phyloP scores from a whole-genome alignment of 2,329 filamentous ascomycete species.

The Chalara sp. region DNA sequence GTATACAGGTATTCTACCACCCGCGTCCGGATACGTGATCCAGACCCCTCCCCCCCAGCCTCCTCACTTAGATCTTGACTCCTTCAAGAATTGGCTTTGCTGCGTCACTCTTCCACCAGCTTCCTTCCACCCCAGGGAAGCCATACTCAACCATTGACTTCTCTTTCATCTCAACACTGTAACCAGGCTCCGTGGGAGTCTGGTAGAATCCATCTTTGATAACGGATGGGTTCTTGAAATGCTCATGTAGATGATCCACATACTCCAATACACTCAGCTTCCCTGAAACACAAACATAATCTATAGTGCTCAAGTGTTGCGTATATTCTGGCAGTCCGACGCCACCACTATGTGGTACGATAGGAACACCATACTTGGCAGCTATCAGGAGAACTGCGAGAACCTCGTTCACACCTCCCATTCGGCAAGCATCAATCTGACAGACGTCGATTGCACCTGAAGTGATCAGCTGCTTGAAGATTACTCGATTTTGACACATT shows the following conservation, averaged over 20 bases:
- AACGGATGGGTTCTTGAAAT: conserved; percentile 75
- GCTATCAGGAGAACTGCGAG: conserved; percentile 85
- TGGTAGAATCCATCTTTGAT: conserved; percentile 84
- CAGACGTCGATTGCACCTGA: conserved; percentile 78
- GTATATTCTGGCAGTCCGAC: conserved; percentile 92
- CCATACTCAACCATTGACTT: conserved; percentile 76
- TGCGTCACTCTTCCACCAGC: conserved; percentile 76
- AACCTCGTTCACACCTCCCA: conserved; percentile 88
- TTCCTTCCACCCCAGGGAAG: conserved; percentile 65
- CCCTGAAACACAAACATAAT: conserved; percentile 81
- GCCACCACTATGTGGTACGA: conserved; percentile 84
- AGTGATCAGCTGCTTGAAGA: conserved; percentile 87
- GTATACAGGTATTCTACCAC: no score
- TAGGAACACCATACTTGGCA: conserved; percentile 62
- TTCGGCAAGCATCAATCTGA: conserved; percentile 83
- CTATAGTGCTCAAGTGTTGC: conserved; percentile 85
- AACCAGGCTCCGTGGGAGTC: conserved; percentile 75
- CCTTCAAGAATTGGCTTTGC: conserved; percentile 27
- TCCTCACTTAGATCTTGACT: conserved; percentile 22
- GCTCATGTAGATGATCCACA: conserved; percentile 89
- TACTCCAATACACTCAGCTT: conserved; percentile 82
- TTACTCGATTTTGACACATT: conserved; percentile 91
- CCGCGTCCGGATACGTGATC: not conserved
- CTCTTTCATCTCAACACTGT: conserved; percentile 89
- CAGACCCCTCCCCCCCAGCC: conserved; percentile 5